Percentiles rank a stretch among this genome's conserved stretches.
Conservation (phyloP, 345 rosid species). For the Syzygium aqueum region DNA sequence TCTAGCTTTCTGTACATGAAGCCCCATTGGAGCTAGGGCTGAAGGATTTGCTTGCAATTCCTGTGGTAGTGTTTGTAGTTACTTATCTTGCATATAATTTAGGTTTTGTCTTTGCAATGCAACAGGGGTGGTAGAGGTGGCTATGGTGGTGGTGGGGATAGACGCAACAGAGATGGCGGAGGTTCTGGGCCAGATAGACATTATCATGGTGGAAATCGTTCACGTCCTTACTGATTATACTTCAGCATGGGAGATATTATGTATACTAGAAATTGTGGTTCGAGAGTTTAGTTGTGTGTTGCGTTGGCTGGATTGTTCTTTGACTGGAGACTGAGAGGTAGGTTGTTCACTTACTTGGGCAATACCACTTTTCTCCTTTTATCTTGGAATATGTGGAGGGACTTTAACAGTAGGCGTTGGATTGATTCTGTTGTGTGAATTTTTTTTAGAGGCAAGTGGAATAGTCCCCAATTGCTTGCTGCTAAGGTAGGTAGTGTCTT, state of each 20-base stretch:
- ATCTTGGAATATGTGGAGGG: slow-evolving; percentile 21
- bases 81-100: background rate
- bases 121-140: slow-evolving; percentile 80
- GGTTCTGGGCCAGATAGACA: slow-evolving; percentile 90
- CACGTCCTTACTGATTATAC: slow-evolving; percentile 74
- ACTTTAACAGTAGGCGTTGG: slow-evolving; percentile 24
- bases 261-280: slow-evolving; percentile 56
- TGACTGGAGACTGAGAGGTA: slow-evolving; percentile 67
- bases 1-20: background rate
- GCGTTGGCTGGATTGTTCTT: slow-evolving; percentile 44
- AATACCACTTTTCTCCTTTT: slow-evolving; percentile 25
- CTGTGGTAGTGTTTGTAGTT: background rate
- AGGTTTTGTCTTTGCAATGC: slow-evolving; percentile 3
- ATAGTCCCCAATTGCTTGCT: slow-evolving; percentile 58
- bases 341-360: slow-evolving; percentile 57
- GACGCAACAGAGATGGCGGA: slow-evolving; percentile 66
- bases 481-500: slow-evolving; percentile 72
- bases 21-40: background rate
- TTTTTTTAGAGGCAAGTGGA: slow-evolving; percentile 68
- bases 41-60: background rate
- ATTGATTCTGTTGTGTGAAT: slow-evolving; percentile 51
- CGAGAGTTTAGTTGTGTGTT: slow-evolving; percentile 31
- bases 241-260: slow-evolving; percentile 21
- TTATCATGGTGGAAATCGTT: slow-evolving; percentile 78
- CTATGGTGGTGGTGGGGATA: slow-evolving; percentile 79